phyloP scores from a whole-genome alignment of 2,329 filamentous ascomycete species.

The Pseudocercospora crystallina region DNA sequence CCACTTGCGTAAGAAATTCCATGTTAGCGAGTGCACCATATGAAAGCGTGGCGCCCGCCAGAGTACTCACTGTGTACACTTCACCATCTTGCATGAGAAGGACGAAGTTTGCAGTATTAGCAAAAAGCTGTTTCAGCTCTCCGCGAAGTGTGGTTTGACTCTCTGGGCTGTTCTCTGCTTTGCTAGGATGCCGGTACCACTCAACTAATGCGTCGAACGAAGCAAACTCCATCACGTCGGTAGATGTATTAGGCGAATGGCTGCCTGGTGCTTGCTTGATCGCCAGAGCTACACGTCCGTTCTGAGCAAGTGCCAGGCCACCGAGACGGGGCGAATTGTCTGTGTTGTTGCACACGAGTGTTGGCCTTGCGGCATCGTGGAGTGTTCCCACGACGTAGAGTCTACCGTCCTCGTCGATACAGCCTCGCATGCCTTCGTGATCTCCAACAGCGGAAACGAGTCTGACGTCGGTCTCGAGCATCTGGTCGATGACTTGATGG shows the following conservation, averaged over 20 bases:
- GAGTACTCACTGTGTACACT: constrained; percentile 34
- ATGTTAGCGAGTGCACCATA: too few species aligned
- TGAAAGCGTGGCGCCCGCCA: too few species aligned
- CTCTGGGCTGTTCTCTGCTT: constrained; percentile 22
- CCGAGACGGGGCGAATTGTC: constrained; percentile 24
- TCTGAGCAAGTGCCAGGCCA: constrained; percentile 30
- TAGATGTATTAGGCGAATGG: constrained; percentile 10
- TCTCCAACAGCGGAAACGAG: constrained; percentile 29
- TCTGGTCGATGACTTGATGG: constrained; percentile 17
- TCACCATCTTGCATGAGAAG: constrained; percentile 38
- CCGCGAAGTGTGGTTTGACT: constrained; percentile 31
- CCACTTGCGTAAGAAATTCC: constrained; percentile 21
- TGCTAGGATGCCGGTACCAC: constrained; percentile 31
- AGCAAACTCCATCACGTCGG: constrained; percentile 31
- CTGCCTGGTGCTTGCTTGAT: constrained; percentile 30
- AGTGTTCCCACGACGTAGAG: constrained; percentile 22
- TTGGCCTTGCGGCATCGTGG: not conserved
- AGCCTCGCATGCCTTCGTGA: constrained; percentile 33
- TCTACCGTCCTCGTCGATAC: constrained; percentile 26
- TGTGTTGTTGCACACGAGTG: constrained; percentile 6
- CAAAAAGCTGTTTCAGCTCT: constrained; percentile 32
- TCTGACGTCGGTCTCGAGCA: constrained; percentile 2
- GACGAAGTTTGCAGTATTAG: constrained; percentile 41
- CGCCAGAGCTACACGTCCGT: constrained; percentile 30
- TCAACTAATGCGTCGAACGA: constrained; percentile 25